A percentile compares a stretch with the other conserved stretches of the same genome.
phyloP scores from a whole-genome alignment of 345 rosid genomes.

The Bruguiera parviflora region DNA sequence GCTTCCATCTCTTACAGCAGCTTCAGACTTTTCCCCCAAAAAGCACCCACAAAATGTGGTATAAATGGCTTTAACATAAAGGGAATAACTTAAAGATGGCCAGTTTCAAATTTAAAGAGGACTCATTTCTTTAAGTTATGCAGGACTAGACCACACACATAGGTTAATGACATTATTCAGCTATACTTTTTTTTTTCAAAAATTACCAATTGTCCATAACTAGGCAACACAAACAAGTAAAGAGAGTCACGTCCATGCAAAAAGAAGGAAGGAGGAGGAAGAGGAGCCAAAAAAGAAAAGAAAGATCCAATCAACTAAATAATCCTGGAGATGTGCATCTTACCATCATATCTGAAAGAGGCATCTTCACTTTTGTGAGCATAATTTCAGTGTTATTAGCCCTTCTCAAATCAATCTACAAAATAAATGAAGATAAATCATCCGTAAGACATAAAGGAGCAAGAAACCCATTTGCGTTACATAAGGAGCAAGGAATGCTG shows the following conservation, averaged over 20 bases:
- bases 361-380: constrained; percentile 99
- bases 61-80: background rate
- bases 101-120: background rate
- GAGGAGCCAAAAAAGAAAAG: background rate
- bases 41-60: constrained; percentile 1
- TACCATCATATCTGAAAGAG: constrained; percentile 98
- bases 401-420: constrained; percentile 92
- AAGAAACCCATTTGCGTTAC: background rate
- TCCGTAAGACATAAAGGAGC: background rate
- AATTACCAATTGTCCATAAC: background rate
- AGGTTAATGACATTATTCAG: background rate
- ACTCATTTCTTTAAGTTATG: background rate
- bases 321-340: constrained; percentile 26
- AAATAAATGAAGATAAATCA: constrained; percentile 13
- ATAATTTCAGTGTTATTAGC: constrained; percentile 98
- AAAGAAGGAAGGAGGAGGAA: background rate
- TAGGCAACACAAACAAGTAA: background rate
- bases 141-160: background rate
- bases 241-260: background rate
- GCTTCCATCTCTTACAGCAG: background rate
- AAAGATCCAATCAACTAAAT: background rate
- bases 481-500: background rate
- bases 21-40: background rate
- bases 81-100: constrained; percentile 1
- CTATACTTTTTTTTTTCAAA: no score